These are phyloP conservation scores for Primulina tabacum DNA, from an alignment of 257 asterid genomes.

Conservation along the genomic window DNA sequence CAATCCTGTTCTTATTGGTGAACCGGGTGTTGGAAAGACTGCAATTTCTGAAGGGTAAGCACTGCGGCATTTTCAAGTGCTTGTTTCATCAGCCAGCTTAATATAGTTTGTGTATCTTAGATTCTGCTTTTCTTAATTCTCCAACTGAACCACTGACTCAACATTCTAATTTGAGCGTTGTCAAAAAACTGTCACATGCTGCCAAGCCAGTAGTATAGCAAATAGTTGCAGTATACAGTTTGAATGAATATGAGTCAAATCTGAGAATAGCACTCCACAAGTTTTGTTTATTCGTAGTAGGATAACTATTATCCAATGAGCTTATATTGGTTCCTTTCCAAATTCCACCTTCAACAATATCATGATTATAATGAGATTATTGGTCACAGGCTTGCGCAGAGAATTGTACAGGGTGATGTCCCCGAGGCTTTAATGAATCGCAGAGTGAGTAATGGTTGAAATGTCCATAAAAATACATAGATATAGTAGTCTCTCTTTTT, in stretches of 20 bases:
- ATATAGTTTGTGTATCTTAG: too few relatives aligned
- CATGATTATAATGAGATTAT: constrained; percentile 11
- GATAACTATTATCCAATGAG: not conserved
- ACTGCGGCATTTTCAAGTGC: not conserved
- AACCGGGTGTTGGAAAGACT: constrained; percentile 97
- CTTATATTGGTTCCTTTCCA: not conserved
- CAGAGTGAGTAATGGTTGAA: constrained; percentile 55
- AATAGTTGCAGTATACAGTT: not conserved
- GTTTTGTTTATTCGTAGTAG: not conserved
- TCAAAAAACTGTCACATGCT: constrained; percentile 4
- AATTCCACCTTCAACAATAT: constrained; percentile 9
- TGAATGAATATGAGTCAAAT: not conserved
- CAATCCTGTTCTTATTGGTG: constrained; percentile 93
- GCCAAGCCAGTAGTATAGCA: constrained; percentile 6
- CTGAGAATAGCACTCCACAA: not conserved
- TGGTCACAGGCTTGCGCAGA: constrained; percentile 88
- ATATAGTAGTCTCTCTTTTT: not conserved
- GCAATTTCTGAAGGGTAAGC: constrained; percentile 98
- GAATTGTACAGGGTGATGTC: constrained; percentile 98
- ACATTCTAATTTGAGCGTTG: not conserved
- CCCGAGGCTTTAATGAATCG: constrained; percentile 97
- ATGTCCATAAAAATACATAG: constrained; percentile 1
- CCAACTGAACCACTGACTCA: not conserved
- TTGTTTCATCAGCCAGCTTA: constrained; percentile 2
- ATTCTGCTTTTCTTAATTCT: constrained; percentile 12